Conservation (phyloP, 2,329 filamentous ascomycete genomes). For the Pyrenophora seminiperda region DNA sequence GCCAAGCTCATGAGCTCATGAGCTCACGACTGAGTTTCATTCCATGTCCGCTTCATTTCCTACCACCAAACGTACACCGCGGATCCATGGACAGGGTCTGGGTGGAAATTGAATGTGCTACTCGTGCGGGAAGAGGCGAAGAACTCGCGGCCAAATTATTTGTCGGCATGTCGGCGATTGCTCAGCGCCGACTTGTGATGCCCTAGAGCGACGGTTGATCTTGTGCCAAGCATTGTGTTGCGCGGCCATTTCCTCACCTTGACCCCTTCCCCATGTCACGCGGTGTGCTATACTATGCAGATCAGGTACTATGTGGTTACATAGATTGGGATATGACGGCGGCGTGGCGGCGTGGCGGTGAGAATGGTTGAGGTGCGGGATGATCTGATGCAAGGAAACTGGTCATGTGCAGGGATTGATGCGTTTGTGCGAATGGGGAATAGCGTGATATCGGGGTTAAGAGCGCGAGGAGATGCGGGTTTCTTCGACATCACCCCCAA, state of each 20-base stretch:
- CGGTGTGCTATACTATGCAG: not conserved
- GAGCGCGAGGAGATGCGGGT: not conserved
- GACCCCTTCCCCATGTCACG: too few species aligned
- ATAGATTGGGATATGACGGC: too few species aligned
- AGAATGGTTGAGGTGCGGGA: not conserved
- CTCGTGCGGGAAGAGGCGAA: too few species aligned
- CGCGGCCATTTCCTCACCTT: not conserved
- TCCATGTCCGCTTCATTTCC: too few species aligned
- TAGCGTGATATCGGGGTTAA: not conserved
- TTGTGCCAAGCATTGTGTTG: not conserved
- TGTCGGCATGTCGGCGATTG: conserved; percentile 19
- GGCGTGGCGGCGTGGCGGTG: too few species aligned
- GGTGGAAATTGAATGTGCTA: too few species aligned
- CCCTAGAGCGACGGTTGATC: not conserved
- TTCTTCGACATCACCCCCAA: not conserved
- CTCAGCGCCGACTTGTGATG: conserved; percentile 8
- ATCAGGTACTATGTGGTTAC: not conserved
- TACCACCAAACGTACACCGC: too few species aligned
- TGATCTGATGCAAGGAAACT: not conserved
- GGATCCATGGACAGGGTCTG: too few species aligned
- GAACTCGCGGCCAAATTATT: too few species aligned
- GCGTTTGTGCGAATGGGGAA: not conserved
- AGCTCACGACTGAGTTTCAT: too few species aligned
- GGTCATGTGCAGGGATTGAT: not conserved
- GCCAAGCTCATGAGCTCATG: too few species aligned